A percentile compares a stretch with the other conserved stretches of the same genome.
phyloP scores from a whole-genome alignment of 805 yeast species.

The Saccharomyces kudriavzevii region DNA sequence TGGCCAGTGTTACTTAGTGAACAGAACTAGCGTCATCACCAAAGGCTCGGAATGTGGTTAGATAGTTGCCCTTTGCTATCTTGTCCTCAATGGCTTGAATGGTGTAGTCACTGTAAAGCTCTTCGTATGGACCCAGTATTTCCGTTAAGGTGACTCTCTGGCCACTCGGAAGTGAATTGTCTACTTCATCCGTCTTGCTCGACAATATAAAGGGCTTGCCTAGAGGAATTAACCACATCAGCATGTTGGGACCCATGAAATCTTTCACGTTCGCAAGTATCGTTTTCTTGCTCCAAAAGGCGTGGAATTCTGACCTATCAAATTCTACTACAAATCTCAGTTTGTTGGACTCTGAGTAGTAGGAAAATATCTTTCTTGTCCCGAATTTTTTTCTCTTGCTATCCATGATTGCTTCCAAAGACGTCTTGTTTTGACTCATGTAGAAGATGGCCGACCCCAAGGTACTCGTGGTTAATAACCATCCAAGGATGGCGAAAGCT shows the following conservation, averaged over 20 bases:
- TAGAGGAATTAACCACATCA: conserved; percentile 28
- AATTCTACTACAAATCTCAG: conserved; percentile 38
- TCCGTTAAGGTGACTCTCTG: background rate
- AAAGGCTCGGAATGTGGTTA: conserved; percentile 8
- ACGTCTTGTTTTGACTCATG: conserved; percentile 42
- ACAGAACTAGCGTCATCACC: conserved; percentile 3
- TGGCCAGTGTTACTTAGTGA: background rate
- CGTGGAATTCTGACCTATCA: conserved; percentile 19
- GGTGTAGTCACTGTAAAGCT: conserved; percentile 3
- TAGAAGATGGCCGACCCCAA: conserved; percentile 38
- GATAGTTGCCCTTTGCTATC: conserved; percentile 6
- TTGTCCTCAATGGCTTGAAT: conserved; percentile 5
- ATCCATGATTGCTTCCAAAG: conserved; percentile 48
- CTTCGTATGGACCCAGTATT: conserved; percentile 7
- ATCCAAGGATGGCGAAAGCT: conserved; percentile 38
- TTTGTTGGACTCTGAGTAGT: conserved; percentile 27
- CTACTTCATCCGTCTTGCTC: background rate
- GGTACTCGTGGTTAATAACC: conserved; percentile 39
- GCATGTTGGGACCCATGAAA: conserved; percentile 22
- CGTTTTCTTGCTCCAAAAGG: conserved; percentile 19
- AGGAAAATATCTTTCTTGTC: conserved; percentile 18
- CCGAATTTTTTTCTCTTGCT: conserved; percentile 14
- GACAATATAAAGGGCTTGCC: conserved; percentile 4
- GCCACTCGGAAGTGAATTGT: background rate
- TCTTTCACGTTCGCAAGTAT: conserved; percentile 22